A percentile compares a stretch with the other conserved stretches of the same genome.
Evolutionary conservation across 257 asterid genomes (phyloP).

Genomic region (Penstemon barbatus): DNA sequence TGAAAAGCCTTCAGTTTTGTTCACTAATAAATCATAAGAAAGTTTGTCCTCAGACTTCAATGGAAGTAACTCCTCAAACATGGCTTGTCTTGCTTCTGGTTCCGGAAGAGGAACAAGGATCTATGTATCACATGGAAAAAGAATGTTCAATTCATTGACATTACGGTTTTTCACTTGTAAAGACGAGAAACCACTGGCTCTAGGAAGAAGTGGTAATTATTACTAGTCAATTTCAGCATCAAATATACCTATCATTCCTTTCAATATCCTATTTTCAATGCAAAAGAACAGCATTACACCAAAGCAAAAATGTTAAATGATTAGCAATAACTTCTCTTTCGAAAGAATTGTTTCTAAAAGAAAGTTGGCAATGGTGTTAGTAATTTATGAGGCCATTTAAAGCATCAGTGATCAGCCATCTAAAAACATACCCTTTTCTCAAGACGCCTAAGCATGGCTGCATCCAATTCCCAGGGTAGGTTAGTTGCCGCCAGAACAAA

Average conservation of each 20-base stretch:
- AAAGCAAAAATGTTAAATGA: conserved; percentile 5
- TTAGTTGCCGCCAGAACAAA: conserved; percentile 98
- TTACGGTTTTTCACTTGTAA: background rate
- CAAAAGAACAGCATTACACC: background rate
- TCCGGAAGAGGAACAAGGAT: conserved; percentile 98
- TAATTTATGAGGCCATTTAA: background rate
- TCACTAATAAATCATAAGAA: conserved; percentile 78
- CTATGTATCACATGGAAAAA: conserved; percentile 39
- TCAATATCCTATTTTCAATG: background rate
- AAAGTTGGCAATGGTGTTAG: background rate
- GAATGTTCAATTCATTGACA: conserved; percentile 8
- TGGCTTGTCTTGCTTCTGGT: conserved; percentile 86
- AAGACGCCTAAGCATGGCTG: conserved; percentile 98
- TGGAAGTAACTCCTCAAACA: conserved; percentile 82
- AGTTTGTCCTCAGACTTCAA: conserved; percentile 50
- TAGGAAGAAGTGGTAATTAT: background rate
- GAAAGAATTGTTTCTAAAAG: background rate
- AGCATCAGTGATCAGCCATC: background rate
- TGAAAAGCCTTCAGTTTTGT: conserved; percentile 73
- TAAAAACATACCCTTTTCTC: conserved; percentile 75
- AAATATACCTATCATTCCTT: no score
- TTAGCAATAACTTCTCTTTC: background rate
- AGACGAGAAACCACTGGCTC: conserved; percentile 2
- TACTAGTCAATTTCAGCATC: background rate
- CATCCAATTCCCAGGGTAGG: conserved; percentile 99